Evolutionary conservation across 176 grass and related monocot species (phyloP), one percentile per base, ranked within the genome.

Genomic region (Bonia amplexicaulis): DNA sequence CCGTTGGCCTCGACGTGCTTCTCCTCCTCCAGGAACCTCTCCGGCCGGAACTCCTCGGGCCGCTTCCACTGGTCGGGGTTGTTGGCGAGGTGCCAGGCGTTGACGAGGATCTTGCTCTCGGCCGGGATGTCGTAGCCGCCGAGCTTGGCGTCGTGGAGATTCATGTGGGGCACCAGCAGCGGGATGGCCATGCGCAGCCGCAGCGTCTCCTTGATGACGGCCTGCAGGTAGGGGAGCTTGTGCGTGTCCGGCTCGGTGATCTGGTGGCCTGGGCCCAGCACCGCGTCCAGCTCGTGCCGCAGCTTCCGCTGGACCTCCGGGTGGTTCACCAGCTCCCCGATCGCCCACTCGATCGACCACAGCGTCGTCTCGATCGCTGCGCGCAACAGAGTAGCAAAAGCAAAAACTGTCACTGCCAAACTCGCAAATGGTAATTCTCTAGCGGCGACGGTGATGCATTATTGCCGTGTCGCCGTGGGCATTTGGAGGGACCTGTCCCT

Each of bases 321-420:
- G 84, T 98, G 89, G 93, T 98, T 98, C 58, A 95, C 88, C 58
- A 98, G 88, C 96, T 98, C 96, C 0, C 91, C 96, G 22, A 98
- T 85, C 69, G 91, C 96, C 96, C 96, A 98, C 71, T 98, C 96
- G 72, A 98, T 94, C 49, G 96, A 98, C 96, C 96, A 98, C 63
- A 98, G 86, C 16, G 96, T 98, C 19, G 96, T 98, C 91, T 98
- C 96, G 9, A 98, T 98, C 9, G 96, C 96, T 95, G 90, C 82
- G 52, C 52, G 52, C 52, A 54, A 54, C 20, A 59, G 3, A 5
- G 44, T 17, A 77, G 35, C 15, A 42, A 60, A 57, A n/a, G 12
- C 19, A 7, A 77, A 76, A 12, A 2, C 26, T 48, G 16, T 76
- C 17, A 39, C 29, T 2, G n/a, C 15, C 49, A 16, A 51, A 15